Conservation (phyloP, 345 rosid genomes). For the Eucalyptus cladocalyx region DNA sequence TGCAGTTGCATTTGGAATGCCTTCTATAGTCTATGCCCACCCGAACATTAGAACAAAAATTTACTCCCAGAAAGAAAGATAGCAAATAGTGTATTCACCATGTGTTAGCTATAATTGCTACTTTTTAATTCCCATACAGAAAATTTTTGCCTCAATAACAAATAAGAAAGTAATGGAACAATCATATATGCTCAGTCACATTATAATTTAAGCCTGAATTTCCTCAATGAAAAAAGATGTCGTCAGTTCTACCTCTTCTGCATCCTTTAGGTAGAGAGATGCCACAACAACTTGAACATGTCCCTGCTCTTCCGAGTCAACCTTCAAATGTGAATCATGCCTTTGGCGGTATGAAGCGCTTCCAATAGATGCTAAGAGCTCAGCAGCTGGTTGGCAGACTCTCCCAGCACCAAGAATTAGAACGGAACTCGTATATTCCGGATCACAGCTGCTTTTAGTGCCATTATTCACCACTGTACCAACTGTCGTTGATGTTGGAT, state of each 20-base stretch:
- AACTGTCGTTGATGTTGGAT: slow-evolving; percentile 33
- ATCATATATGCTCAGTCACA: neutral
- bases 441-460: slow-evolving; percentile 11
- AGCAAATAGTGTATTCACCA: neutral
- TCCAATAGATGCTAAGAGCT: slow-evolving; percentile 58
- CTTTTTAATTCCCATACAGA: neutral
- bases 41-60: neutral
- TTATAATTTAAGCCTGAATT: neutral
- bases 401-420: slow-evolving; percentile 93
- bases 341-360: slow-evolving; percentile 9
- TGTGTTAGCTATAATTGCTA: neutral
- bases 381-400: slow-evolving; percentile 83
- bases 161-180: neutral
- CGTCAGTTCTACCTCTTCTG: slow-evolving; percentile 57
- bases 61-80: neutral
- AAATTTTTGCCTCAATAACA: neutral
- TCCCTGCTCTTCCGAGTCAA: slow-evolving; percentile 24
- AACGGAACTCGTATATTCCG: slow-evolving; percentile 27
- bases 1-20: slow-evolving; percentile 64
- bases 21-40: slow-evolving; percentile 48
- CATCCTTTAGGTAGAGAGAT: slow-evolving; percentile 83
- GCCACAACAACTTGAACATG: slow-evolving; percentile 66
- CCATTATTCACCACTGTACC: slow-evolving; percentile 41
- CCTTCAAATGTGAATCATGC: slow-evolving; percentile 26
- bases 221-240: neutral